These are phyloP conservation scores for Tetracladium setigerum DNA, from an alignment of 495 filamentous ascomycete species.

Conservation along the genomic window DNA sequence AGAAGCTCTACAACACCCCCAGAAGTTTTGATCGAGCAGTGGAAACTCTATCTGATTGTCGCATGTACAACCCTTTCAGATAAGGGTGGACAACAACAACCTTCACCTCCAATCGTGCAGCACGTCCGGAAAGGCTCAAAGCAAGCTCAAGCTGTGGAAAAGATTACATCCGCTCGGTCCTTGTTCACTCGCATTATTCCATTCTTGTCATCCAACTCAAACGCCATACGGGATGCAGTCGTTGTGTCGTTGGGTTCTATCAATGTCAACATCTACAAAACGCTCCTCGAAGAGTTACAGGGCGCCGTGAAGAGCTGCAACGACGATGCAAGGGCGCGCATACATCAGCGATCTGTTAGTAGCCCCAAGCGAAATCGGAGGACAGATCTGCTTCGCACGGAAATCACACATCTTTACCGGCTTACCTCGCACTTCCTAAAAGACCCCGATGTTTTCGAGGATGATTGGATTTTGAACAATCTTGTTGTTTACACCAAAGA, in stretches of 20 bases:
- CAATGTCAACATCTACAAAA: constrained; percentile 91
- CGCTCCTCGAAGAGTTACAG: constrained; percentile 82
- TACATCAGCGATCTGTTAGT: constrained; percentile 74
- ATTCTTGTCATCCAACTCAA: constrained; percentile 66
- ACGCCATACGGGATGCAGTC: constrained; percentile 80
- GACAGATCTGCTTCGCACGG: constrained; percentile 81
- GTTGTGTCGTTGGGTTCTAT: constrained; percentile 89
- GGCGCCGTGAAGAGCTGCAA: constrained; percentile 72
- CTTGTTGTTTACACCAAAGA: constrained; percentile 86
- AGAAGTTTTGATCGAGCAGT: constrained; percentile 89
- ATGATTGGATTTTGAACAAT: constrained; percentile 90
- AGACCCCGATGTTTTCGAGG: constrained; percentile 67
- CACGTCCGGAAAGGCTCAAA: constrained; percentile 83
- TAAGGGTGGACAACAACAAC: constrained; percentile 60
- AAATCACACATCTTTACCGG: constrained; percentile 93
- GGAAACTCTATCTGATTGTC: constrained; percentile 97
- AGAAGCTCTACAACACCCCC: constrained; percentile 66
- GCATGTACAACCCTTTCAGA: constrained; percentile 93
- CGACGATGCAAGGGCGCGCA: constrained; percentile 79
- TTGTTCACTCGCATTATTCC: constrained; percentile 90
- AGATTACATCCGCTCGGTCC: constrained; percentile 78
- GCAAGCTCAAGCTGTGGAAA: constrained; percentile 61
- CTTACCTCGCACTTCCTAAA: constrained; percentile 87
- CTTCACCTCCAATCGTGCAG: constrained; percentile 52
- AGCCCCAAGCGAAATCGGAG: constrained; percentile 66